A percentile compares a stretch with the other conserved stretches of the same genome.
phyloP scores from a whole-genome alignment of 2,329 filamentous ascomycete genomes.

The Blastomyces emzantsi region DNA sequence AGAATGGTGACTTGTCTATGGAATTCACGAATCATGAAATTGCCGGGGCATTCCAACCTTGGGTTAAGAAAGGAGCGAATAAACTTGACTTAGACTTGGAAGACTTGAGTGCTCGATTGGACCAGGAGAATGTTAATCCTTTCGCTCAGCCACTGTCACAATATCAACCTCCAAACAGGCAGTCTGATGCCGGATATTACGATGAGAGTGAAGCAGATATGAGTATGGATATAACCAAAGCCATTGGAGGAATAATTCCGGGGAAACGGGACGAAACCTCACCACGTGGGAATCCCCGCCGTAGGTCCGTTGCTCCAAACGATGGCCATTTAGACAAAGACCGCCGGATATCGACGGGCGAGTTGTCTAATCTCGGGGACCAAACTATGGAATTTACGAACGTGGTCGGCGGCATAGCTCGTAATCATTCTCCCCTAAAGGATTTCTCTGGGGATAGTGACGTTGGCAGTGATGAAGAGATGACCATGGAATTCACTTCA shows the following conservation, averaged over 20 bases:
- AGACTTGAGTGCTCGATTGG: conserved; percentile 34
- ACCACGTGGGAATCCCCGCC: conserved; percentile 19
- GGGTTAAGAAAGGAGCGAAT: conserved; percentile 36
- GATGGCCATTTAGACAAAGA: conserved; percentile 26
- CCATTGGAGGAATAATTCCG: conserved; percentile 67
- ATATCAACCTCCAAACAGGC: conserved; percentile 17
- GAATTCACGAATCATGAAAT: conserved; percentile 59
- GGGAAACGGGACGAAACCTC: conserved; percentile 9
- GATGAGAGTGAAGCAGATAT: conserved; percentile 53
- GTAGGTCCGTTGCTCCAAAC: conserved; percentile 25
- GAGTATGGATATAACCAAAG: conserved; percentile 90
- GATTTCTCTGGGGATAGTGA: conserved; percentile 24
- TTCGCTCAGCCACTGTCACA: conserved; percentile 18
- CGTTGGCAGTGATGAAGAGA: conserved; percentile 35
- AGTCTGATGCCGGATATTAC: conserved; percentile 39
- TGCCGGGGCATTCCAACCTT: conserved; percentile 42
- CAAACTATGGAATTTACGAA: conserved; percentile 42
- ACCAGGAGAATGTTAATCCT: conserved; percentile 39
- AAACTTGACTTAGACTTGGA: conserved; percentile 36
- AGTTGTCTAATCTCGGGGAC: conserved; percentile 40
- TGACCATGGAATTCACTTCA: conserved; percentile 42
- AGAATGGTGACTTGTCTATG: conserved; percentile 64
- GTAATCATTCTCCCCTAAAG: conserved; percentile 18
- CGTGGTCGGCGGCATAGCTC: conserved; percentile 34
- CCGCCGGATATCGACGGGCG: conserved; percentile 36